Conservation (phyloP, 192 early-diverging fungal species). For the Coemansia sp. region DNA sequence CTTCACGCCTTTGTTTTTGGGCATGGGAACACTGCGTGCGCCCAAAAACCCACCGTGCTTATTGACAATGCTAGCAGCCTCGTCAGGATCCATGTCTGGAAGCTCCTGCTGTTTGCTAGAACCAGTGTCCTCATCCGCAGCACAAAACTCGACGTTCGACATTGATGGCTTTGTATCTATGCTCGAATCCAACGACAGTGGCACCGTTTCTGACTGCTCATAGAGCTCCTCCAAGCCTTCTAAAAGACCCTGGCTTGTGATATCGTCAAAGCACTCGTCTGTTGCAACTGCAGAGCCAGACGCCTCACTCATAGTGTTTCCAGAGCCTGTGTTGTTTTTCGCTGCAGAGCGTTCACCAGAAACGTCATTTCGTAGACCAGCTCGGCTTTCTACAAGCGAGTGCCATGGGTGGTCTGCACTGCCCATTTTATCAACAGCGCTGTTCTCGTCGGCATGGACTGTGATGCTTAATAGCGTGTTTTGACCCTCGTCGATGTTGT, state of each 20-base stretch:
- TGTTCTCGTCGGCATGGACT: neutral
- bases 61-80: constrained; percentile 21
- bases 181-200: neutral
- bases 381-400: neutral
- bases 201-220: constrained; percentile 2
- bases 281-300: neutral
- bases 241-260: constrained; percentile 29
- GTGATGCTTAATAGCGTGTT: neutral
- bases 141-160: neutral
- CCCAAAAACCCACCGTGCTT: constrained; percentile 2
- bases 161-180: neutral
- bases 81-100: constrained; percentile 9
- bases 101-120: neutral
- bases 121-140: neutral
- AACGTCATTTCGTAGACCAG: too few relatives aligned
- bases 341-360: too few relatives aligned
- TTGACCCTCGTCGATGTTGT: neutral
- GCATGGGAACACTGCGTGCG: neutral
- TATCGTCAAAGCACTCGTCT: constrained; percentile 4
- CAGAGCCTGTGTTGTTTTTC: neutral
- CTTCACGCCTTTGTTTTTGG: neutral
- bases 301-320: neutral
- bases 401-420: neutral
- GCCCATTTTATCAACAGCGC: neutral
- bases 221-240: constrained; percentile 49